Percentiles rank a stretch among this genome's conserved stretches.
Conservation (phyloP, 257 asterid species). For the Salvia hispanica region DNA sequence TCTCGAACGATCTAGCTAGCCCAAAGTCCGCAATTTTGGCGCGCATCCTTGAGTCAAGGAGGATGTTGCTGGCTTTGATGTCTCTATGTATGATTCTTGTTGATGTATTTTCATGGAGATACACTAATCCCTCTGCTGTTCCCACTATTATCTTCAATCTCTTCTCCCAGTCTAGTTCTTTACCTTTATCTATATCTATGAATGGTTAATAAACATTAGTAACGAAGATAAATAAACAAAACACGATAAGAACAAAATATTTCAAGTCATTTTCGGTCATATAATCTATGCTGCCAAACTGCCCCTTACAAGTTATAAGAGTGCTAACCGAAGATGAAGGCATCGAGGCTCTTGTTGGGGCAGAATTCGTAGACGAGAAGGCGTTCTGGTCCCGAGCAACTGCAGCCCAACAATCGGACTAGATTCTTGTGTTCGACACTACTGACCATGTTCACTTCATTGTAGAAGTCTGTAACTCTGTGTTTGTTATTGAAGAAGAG, state of each 20-base stretch:
- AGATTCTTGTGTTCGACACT: conserved; percentile 86
- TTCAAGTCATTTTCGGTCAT: no score
- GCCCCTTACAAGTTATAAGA: neutral
- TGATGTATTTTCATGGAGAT: conserved; percentile 72
- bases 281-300: no score
- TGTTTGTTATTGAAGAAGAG: conserved; percentile 83
- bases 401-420: conserved; percentile 85
- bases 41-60: conserved; percentile 60
- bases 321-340: conserved; percentile 66
- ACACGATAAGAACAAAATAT: no score
- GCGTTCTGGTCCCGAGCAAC: conserved; percentile 90
- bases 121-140: conserved; percentile 73
- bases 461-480: conserved; percentile 87
- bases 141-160: conserved; percentile 68
- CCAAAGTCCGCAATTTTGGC: conserved; percentile 85
- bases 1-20: conserved; percentile 72
- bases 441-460: conserved; percentile 87
- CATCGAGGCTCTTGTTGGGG: conserved; percentile 77
- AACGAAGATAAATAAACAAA: no score
- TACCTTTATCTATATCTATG: conserved; percentile 63
- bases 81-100: conserved; percentile 74
- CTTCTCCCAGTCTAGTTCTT: conserved; percentile 67
- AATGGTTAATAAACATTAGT: neutral
- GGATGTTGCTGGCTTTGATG: conserved; percentile 74
- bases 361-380: conserved; percentile 81